phyloP scores from a whole-genome alignment of 768 basidiomycete species.

The Tylopilus cervinicoccineus region DNA sequence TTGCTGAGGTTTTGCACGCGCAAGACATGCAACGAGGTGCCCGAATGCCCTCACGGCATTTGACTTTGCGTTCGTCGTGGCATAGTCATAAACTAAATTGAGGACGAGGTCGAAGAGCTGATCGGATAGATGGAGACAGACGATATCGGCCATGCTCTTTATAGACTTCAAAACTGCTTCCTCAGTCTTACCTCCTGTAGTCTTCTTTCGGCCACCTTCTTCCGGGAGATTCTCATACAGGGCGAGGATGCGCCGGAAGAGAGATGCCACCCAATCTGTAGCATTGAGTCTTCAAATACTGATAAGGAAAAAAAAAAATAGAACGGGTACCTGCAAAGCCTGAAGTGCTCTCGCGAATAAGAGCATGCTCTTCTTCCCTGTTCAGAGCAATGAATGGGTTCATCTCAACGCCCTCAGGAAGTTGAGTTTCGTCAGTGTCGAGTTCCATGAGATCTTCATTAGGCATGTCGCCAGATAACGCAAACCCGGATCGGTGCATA shows the following conservation, averaged over 20 bases:
- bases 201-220: slow-evolving; percentile 85
- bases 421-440: slow-evolving; percentile 39
- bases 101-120: slow-evolving; percentile 79
- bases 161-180: slow-evolving; percentile 71
- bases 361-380: slow-evolving; percentile 63
- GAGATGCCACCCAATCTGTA: slow-evolving; percentile 74
- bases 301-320: background rate
- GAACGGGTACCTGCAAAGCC: slow-evolving; percentile 61
- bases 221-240: slow-evolving; percentile 93
- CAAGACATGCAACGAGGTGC: slow-evolving; percentile 80
- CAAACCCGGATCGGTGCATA: slow-evolving; percentile 51
- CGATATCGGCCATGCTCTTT: slow-evolving; percentile 75
- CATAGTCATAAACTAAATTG: slow-evolving; percentile 81
- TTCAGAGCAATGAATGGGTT: slow-evolving; percentile 39
- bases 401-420: slow-evolving; percentile 48
- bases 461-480: slow-evolving; percentile 51
- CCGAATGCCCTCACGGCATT: slow-evolving; percentile 91
- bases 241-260: slow-evolving; percentile 74
- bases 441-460: slow-evolving; percentile 53
- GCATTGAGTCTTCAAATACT: background rate
- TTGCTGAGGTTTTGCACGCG: slow-evolving; percentile 71
- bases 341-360: slow-evolving; percentile 75
- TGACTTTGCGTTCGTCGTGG: slow-evolving; percentile 82
- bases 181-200: slow-evolving; percentile 80
- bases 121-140: slow-evolving; percentile 66